A percentile compares a stretch with the other conserved stretches of the same genome.
These are phyloP conservation scores for Pisolithus microcarpus DNA, from an alignment of 768 basidiomycete genomes.

Conservation along the genomic window DNA sequence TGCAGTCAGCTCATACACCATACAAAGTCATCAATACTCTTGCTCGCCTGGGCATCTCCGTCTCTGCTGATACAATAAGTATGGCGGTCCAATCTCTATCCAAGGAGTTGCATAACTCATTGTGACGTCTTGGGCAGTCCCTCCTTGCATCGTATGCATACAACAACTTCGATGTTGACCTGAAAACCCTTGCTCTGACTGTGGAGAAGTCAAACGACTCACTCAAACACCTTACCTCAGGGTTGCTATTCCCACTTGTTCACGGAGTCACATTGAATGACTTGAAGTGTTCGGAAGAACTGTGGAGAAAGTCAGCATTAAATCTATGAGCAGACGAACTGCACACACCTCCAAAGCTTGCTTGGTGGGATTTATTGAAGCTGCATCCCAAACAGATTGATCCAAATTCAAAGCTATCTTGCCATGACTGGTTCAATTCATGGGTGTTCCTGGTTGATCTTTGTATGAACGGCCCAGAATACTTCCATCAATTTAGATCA, in stretches of 20 bases:
- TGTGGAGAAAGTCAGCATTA: conserved; percentile 26
- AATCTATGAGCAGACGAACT: conserved; percentile 10
- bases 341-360: no score
- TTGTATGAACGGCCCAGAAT: no score
- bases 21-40: conserved; percentile 24
- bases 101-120: conserved; percentile 7
- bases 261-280: conserved; percentile 18
- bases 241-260: conserved; percentile 13
- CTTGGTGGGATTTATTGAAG: no score
- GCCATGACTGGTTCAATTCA: no score
- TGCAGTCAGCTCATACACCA: conserved; percentile 20
- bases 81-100: conserved; percentile 21
- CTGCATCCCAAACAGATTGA: no score
- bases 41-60: conserved; percentile 24
- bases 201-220: conserved; percentile 20
- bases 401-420: no score
- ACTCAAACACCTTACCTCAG: conserved; percentile 21
- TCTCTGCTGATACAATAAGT: conserved; percentile 22
- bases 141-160: conserved; percentile 28
- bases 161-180: conserved; percentile 38
- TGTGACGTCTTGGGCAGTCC: conserved; percentile 18
- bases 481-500: no score
- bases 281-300: conserved; percentile 25
- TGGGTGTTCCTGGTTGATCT: no score
- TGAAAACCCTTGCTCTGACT: conserved; percentile 26